Evolutionary conservation across 148 eudicot genomes (phyloP).

Genomic region (Talinum fruticosum): DNA sequence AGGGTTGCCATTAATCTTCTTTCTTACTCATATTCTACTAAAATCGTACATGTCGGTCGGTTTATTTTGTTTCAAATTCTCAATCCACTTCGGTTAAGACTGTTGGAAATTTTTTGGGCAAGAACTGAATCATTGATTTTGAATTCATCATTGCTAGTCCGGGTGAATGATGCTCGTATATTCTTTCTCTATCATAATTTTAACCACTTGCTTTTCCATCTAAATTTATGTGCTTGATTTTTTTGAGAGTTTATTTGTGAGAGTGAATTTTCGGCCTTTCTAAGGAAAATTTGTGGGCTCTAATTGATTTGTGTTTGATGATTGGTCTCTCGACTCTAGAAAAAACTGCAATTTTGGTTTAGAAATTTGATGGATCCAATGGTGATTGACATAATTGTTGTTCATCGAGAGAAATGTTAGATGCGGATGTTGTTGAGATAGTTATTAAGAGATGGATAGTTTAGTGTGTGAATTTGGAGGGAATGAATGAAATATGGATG

Average conservation of each 20-base stretch:
- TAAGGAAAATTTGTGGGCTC: neutral
- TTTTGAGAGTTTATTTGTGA: neutral
- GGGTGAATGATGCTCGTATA: neutral
- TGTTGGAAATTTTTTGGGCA: conserved; percentile 3
- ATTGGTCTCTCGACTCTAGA: conserved; percentile 30
- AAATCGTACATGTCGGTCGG: conserved; percentile 1
- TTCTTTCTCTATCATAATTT: neutral
- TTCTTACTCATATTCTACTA: conserved; percentile 7
- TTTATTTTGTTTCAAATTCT: neutral
- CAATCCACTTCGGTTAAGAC: conserved; percentile 1
- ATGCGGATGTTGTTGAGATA: conserved; percentile 53
- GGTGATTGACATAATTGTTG: conserved; percentile 79
- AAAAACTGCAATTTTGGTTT: conserved; percentile 73
- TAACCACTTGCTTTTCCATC: neutral
- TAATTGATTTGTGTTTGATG: conserved; percentile 3
- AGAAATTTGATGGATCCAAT: conserved; percentile 89
- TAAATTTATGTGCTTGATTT: neutral
- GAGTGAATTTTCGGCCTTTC: neutral
- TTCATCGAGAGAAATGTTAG: conserved; percentile 48
- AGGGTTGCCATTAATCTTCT: conserved; percentile 8
- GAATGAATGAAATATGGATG: no score
- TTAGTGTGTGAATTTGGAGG: no score
- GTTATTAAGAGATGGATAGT: conserved; percentile 91
- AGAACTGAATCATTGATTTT: neutral
- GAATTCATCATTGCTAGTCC: neutral